Base-by-base conservation (phyloP, 495 filamentous ascomycete genomes). In the Neurospora hispaniola region DNA sequence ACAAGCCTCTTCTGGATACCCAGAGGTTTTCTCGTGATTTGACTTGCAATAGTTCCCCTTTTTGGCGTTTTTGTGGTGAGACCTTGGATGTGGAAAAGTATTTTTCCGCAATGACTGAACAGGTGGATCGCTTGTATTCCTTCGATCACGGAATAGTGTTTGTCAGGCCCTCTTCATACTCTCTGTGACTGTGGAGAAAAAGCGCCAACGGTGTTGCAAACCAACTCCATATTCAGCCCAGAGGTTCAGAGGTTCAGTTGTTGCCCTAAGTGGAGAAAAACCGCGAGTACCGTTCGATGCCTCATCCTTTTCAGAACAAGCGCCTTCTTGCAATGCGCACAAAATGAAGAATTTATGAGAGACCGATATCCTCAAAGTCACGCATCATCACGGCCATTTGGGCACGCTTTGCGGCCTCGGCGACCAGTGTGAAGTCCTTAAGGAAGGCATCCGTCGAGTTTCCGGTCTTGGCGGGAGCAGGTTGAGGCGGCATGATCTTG, bases 401-500 rank as follows among this genome's bases (percentile, higher is more conserved):
- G 9, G 95, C 95, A 59, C 95, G 88, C 79, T 97, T 97, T 70
- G 93, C 95, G 4, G 95, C 95, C 82, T 98, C 95, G n/a, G 94
- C 94, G 16, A 98, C 88, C 31, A 98, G 86, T 70, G 86, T 94
- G 79, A 93, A 93, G 81, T 97, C 91, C 73, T 89, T 88, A 70
- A 94, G 82, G 79, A 91, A 94, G 77, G 87, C 69, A 81, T 89
- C 80, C 80, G 93, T 88, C 81, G 74, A 86, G 40, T 74, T 78
- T 72, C 76, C 82, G 54, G 74, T 73, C 72, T 74, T 74, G 42
- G 69, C 43, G n/a, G 77, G 74, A 66, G 75, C 73, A 18, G 76
- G 81, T n/a, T 75, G 78, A 9, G 84, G 84, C 43, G 81, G 82
- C 8, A 76, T 76, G 31, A 80, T 73, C 69, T 76, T 75, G 73